Evolutionary conservation across 768 basidiomycete genomes (phyloP), one percentile per base, ranked within the genome.

Genomic region (Auricularia sp.): DNA sequence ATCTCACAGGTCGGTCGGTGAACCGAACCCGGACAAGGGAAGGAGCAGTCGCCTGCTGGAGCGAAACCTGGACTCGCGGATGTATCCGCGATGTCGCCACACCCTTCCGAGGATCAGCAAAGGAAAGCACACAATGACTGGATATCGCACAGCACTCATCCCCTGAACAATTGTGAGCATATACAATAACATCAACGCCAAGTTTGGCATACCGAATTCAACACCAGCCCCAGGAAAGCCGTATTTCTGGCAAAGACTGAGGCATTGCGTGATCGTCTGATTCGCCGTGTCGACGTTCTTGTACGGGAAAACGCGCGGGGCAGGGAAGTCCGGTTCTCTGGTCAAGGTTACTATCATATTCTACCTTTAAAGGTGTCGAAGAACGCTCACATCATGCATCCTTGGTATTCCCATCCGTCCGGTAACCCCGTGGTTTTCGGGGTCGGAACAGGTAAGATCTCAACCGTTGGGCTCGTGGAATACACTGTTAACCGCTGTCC

Each of bases 1-100:
- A 6, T n/a, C 60, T 23, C 21, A 62, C 61, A 87, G 71, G 68
- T 89, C 85, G 16, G 80, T 71, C 0, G 87, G 84, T 69, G 90
- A 88, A 0, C 88, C 90, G 90, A 88, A 0, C 88, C 90, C 21
- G 87, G 80, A 73, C 90, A 91, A 33, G 86, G 76, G 23, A 78
- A 73, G 36, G 70, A 70, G 61, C 83, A 84, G 11, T 81, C 72
- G 0, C 75, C 72, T 44, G 75, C 79, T 0, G 76, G 61, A 14
- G 73, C 72, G 35, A 73, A 67, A 18, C 72, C 77, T n/a, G 71
- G 70, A 11, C 78, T 75, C 47, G 68, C 53, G 0, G 73, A 62
- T 11, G 88, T 79, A 65, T 90, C 84, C 3, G 74, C 73, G 7
- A 79, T 69, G 71, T 91, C 90, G 62, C 90, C 90, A 64, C 90